phyloP scores from a whole-genome alignment of 495 filamentous ascomycete genomes.

The Immersiella caudata region DNA sequence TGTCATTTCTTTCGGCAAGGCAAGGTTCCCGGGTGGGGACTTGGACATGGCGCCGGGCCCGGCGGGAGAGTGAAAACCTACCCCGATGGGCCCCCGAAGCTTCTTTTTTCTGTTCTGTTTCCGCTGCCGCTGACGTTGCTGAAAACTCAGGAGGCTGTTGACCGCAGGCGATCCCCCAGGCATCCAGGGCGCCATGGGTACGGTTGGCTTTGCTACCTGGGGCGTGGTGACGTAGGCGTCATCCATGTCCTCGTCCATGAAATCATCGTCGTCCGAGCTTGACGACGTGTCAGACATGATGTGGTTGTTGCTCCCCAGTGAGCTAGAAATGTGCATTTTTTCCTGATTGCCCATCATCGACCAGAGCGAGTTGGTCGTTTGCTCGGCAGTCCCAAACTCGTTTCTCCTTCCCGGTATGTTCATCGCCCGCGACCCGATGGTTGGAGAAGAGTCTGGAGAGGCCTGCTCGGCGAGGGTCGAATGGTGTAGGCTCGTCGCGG shows the following conservation, averaged over 20 bases:
- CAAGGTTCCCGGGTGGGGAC: conserved; percentile 45
- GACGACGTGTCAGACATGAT: conserved; percentile 77
- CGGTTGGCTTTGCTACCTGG: conserved; percentile 55
- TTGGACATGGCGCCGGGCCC: conserved; percentile 38
- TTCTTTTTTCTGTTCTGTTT: conserved; percentile 49
- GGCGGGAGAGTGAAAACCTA: conserved; percentile 44
- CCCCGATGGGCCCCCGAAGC: conserved; percentile 35
- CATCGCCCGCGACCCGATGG: conserved; percentile 75
- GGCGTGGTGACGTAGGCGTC: conserved; percentile 74
- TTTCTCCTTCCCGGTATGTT: conserved; percentile 63
- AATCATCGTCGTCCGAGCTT: conserved; percentile 73
- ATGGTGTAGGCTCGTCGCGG: conserved; percentile 93
- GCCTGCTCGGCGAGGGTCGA: conserved; percentile 87
- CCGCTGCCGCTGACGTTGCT: conserved; percentile 73
- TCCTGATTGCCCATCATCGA: conserved; percentile 61
- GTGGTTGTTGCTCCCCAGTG: conserved; percentile 81
- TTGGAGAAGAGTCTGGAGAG: conserved; percentile 93
- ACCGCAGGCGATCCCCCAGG: conserved; percentile 63
- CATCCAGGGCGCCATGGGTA: conserved; percentile 51
- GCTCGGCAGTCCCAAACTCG: conserved; percentile 42
- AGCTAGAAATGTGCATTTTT: conserved; percentile 76
- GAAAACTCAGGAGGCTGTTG: conserved; percentile 75
- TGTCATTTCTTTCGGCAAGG: conserved; percentile 37
- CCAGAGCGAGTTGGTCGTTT: conserved; percentile 47
- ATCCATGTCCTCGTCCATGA: conserved; percentile 80